Percentiles rank a stretch among this genome's conserved stretches.
Conservation (phyloP, 176 grass and related monocot genomes). For the Chrysopogon serrulatus region DNA sequence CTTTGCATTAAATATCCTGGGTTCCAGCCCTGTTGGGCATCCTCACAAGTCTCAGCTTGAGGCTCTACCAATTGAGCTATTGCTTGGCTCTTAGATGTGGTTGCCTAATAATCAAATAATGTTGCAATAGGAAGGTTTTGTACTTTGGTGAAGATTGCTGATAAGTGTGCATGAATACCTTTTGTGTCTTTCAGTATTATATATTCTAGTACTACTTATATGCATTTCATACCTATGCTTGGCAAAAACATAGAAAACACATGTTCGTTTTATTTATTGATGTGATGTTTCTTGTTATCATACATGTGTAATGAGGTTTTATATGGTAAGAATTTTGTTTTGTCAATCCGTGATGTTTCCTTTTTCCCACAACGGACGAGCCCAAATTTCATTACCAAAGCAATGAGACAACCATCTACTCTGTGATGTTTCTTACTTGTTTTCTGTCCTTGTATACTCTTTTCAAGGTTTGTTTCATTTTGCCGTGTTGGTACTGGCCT, state of each 20-base stretch:
- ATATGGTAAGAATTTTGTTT: not conserved
- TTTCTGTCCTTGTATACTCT: conserved; percentile 20
- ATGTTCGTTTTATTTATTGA: not conserved
- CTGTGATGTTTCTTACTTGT: conserved; percentile 5
- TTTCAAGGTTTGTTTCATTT: conserved; percentile 87
- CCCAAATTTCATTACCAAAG: not conserved
- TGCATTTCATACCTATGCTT: not conserved
- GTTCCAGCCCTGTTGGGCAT: not conserved
- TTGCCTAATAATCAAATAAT: not conserved
- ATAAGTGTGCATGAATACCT: not conserved
- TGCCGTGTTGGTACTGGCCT: conserved; percentile 89
- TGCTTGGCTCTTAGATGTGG: not conserved
- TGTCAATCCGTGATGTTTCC: conserved; percentile 2
- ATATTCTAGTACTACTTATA: not conserved
- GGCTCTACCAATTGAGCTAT: not conserved
- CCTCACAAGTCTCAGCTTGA: not conserved
- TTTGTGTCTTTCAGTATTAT: not conserved
- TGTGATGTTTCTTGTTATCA: not conserved
- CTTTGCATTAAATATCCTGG: not conserved
- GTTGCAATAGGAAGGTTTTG: not conserved
- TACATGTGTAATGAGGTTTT: not conserved
- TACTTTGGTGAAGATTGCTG: conserved; percentile 9
- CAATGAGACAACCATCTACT: not conserved
- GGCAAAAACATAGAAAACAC: not conserved
- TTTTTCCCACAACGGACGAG: not conserved